Base-by-base conservation (phyloP, 306 rosid genomes). In the Citrullus amarus region DNA sequence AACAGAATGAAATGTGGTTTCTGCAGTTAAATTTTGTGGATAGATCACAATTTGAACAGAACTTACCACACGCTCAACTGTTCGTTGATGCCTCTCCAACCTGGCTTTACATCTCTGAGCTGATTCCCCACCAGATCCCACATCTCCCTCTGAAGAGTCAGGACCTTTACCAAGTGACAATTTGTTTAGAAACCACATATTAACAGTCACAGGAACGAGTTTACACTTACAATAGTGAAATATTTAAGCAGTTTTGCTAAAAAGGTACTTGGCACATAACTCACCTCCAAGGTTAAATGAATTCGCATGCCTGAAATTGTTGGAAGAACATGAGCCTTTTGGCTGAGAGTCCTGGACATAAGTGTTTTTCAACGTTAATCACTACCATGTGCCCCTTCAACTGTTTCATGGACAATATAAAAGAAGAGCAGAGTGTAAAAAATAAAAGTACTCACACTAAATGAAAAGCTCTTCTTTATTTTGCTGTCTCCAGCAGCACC, bases 31-130 rank as follows among this genome's bases (percentile, higher is more conserved):
- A 76, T 55, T 68, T 43, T 25, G 53, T 39, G 73, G 14, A 80
- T 39, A 63, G 11, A 75, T 62, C 16, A 44, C 63, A 53, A 72
- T 48, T 81, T 63, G 66, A 67, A 57, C 51, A 76, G 71, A 79
- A 25, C 92, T 82, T 92, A 94, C 98, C 83, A 91, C 96, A 14
- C 97, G 97, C 78, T 92, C 98, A 18, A 89, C 91, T 44, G 91
- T 88, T 82, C 89, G 84, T 75, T 94, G 91, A 84, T 94, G 96
- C 83, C 89, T 87, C 87, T 90, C 97, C 12, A 88, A 88, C 84
- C 82, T 87, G 76, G 93, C 96, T 86, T 90, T 88, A 88, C 88
- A 78, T 86, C 97, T 94, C 88, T 92, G 88, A 80, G 82, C 89
- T 53, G 96, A 87, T 82, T 92, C 95, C 0, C 86, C 85, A 80